Evolutionary conservation across 768 basidiomycete genomes (phyloP).

Genomic region (Amylocystis lapponica): DNA sequence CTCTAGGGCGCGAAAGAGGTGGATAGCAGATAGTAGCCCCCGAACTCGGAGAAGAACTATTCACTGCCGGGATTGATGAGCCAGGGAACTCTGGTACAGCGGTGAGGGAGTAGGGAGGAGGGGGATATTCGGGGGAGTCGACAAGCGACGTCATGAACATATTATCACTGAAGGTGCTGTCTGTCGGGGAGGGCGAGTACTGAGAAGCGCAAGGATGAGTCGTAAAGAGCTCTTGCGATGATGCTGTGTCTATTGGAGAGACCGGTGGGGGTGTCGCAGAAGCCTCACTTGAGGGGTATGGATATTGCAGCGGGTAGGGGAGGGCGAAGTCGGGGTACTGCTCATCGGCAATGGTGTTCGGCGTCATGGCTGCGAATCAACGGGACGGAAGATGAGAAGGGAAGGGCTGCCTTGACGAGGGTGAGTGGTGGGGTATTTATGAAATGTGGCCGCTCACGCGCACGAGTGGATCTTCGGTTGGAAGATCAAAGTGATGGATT

Average conservation of each 20-base stretch:
- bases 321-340: not conserved
- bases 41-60: no score
- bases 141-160: not conserved
- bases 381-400: no score
- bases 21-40: slow-evolving; percentile 4
- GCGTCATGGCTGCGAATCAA: no score
- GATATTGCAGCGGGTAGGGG: not conserved
- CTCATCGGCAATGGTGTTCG: not conserved
- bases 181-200: slow-evolving; percentile 3
- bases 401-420: no score
- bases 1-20: no score
- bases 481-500: no score
- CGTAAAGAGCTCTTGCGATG: not conserved
- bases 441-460: no score
- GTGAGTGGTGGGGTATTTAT: no score
- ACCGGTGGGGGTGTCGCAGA: not conserved
- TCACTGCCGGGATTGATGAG: slow-evolving; percentile 1
- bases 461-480: no score
- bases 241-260: not conserved
- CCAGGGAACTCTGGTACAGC: not conserved
- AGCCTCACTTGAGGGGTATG: not conserved
- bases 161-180: not conserved
- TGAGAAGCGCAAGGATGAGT: not conserved
- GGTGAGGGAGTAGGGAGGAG: not conserved
- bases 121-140: not conserved